A percentile compares a stretch with the other conserved stretches of the same genome.
These are phyloP conservation scores for Fusarium musae DNA, from an alignment of 2,329 filamentous ascomycete species.

Conservation along the genomic window DNA sequence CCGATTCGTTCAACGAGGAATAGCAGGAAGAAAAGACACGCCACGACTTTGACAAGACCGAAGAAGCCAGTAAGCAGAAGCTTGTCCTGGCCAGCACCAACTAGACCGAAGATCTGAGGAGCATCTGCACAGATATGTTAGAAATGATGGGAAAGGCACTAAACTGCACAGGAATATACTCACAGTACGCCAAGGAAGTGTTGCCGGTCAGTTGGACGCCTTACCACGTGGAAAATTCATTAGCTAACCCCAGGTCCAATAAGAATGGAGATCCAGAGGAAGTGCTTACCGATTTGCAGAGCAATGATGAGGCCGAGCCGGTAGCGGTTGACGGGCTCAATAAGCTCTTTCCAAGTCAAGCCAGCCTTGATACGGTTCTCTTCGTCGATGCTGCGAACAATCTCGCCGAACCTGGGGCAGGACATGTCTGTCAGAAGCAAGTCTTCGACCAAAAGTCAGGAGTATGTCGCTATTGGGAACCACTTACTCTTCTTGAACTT, in stretches of 20 bases:
- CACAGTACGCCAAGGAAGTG: not conserved
- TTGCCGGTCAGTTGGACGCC: not conserved
- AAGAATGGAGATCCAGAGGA: too few species aligned
- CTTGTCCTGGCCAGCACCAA: not conserved
- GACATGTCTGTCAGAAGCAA: not conserved
- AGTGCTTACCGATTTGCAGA: not conserved
- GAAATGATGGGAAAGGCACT: not conserved
- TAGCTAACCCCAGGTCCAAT: accelerated
- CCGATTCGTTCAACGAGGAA: not conserved
- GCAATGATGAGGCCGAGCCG: not conserved
- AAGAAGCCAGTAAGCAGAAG: not conserved
- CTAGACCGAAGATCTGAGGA: not conserved
- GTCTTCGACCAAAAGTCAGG: not conserved
- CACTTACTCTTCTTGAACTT: not conserved
- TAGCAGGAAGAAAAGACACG: not conserved
- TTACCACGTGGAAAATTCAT: not conserved
- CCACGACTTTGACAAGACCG: not conserved
- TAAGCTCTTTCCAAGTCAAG: not conserved
- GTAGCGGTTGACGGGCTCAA: not conserved
- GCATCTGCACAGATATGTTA: not conserved
- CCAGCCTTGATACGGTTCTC: not conserved
- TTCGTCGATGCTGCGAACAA: not conserved
- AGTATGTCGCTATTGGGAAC: too few species aligned
- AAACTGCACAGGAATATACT: not conserved
- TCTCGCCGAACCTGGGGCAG: not conserved